Evolutionary conservation across 352 stramenopile genomes (phyloP), one percentile per base, ranked within the genome.

Genomic region (Globisporangium barbulae): DNA sequence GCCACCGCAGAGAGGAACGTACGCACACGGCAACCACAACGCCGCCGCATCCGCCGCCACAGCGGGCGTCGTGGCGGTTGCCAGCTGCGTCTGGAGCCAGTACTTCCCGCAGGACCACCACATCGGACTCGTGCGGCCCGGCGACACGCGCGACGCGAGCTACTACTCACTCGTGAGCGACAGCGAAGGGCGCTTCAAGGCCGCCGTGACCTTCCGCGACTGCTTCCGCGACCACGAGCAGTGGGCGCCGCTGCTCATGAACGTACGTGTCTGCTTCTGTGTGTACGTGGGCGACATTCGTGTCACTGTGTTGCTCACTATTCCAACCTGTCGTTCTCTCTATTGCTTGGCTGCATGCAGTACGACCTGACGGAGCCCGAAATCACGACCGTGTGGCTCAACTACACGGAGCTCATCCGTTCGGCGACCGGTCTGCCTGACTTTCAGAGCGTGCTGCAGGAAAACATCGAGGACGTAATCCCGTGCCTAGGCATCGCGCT

Each of bases 21-120:
- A 44, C 4, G 35, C n/a, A 7, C 21, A 25, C 9, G 17, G 33
- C 61, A 37, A 8, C 19, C 9, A 31, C 33, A 47, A 28, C 17
- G 5, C 59, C 19, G 35, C 59, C 19, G 35, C 17, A 0, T 33
- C 59, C 8, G 37, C 49, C 48, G 45, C 45, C 22, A 37, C n/a
- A 2, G 30, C 63, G 10, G 55, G 47, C 0, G 54, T 67, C 2
- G 53, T 81, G 22, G 22, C 21, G 10, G 79, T 83, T 19, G 81
- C 83, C 6, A 92, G 77, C 44, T 76, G 78, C 62, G 83, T 92
- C 39, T 92, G 83, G 83, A 88, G 69, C 50, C 83, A 89, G 68
- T 92, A 90, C 64, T 92, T 90, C 63, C 79, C 81, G 2, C 68
- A 85, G 25, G 81, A 92, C 64, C 79, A 89, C 58, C 68, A 78